Percentiles rank a stretch among this genome's conserved stretches.
Conservation (phyloP, 148 eudicot genomes). For the Vaccinium macrocarpon region DNA sequence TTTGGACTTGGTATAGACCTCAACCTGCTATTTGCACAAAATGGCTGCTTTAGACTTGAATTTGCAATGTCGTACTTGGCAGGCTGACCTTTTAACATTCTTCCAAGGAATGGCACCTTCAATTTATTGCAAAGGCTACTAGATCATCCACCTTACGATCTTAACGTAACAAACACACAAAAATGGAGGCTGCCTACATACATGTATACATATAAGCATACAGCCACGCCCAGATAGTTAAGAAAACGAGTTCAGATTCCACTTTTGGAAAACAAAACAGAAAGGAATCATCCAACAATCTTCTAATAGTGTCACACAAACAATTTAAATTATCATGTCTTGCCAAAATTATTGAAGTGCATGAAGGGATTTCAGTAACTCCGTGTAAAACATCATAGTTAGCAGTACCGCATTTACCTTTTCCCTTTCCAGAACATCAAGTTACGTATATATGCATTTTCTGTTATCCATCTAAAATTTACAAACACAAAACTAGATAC, state of each 20-base stretch:
- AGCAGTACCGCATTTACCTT: background rate
- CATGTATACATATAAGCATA: background rate
- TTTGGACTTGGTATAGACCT: background rate
- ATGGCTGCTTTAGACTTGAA: background rate
- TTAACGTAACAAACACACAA: background rate
- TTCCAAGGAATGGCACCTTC: background rate
- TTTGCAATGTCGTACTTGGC: background rate
- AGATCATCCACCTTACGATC: background rate
- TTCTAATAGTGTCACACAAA: background rate
- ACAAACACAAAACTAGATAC: background rate
- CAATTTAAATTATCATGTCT: background rate
- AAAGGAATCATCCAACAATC: background rate
- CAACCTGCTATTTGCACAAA: background rate
- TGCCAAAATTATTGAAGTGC: background rate
- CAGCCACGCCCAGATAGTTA: background rate
- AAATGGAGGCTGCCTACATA: background rate
- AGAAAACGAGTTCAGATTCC: background rate
- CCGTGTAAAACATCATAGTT: background rate
- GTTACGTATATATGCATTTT: background rate
- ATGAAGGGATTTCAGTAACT: background rate
- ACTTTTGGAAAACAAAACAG: background rate
- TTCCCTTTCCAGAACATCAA: background rate
- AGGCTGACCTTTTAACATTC: background rate
- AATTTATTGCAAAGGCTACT: background rate
- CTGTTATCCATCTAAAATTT: background rate